Evolutionary conservation across 352 stramenopile species (phyloP).

Genomic region (Lagenidium giganteum): DNA sequence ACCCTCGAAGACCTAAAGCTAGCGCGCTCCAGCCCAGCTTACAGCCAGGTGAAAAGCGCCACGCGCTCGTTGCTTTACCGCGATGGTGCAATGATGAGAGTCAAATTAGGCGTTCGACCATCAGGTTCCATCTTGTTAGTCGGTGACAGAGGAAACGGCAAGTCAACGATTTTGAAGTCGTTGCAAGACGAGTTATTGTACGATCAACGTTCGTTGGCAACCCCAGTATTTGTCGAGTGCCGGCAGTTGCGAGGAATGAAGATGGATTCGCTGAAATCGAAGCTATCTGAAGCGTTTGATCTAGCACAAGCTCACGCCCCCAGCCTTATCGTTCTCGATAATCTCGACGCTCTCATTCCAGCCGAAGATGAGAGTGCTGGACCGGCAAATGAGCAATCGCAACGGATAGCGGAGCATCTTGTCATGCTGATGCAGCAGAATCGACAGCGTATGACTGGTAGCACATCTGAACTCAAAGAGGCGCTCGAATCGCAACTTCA

Average conservation of each 20-base stretch:
- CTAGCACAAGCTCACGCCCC: slow-evolving; percentile 39
- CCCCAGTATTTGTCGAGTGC: slow-evolving; percentile 54
- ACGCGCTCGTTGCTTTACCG: slow-evolving; percentile 44
- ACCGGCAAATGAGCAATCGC: slow-evolving; percentile 78
- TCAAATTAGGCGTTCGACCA: slow-evolving; percentile 52
- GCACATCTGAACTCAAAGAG: slow-evolving; percentile 48
- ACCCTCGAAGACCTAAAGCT: slow-evolving; percentile 34
- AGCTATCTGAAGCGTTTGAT: slow-evolving; percentile 53
- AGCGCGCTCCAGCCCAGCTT: slow-evolving; percentile 35
- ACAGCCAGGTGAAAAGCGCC: slow-evolving; percentile 33
- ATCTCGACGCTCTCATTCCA: slow-evolving; percentile 78
- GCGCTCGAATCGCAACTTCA: slow-evolving; percentile 32
- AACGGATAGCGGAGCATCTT: slow-evolving; percentile 77
- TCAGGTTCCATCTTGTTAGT: slow-evolving; percentile 61
- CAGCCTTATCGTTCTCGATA: slow-evolving; percentile 71
- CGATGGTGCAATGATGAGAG: slow-evolving; percentile 40
- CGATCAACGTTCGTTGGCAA: slow-evolving; percentile 28
- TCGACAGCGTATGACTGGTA: slow-evolving; percentile 50
- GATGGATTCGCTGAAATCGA: slow-evolving; percentile 80
- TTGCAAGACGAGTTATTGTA: slow-evolving; percentile 30
- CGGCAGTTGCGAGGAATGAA: slow-evolving; percentile 76
- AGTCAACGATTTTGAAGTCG: slow-evolving; percentile 62
- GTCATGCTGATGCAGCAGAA: slow-evolving; percentile 51
- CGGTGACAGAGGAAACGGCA: slow-evolving; percentile 73
- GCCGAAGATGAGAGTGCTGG: slow-evolving; percentile 72